phyloP scores from a whole-genome alignment of 2,329 filamentous ascomycete species.

The Clonostachys byssicola region DNA sequence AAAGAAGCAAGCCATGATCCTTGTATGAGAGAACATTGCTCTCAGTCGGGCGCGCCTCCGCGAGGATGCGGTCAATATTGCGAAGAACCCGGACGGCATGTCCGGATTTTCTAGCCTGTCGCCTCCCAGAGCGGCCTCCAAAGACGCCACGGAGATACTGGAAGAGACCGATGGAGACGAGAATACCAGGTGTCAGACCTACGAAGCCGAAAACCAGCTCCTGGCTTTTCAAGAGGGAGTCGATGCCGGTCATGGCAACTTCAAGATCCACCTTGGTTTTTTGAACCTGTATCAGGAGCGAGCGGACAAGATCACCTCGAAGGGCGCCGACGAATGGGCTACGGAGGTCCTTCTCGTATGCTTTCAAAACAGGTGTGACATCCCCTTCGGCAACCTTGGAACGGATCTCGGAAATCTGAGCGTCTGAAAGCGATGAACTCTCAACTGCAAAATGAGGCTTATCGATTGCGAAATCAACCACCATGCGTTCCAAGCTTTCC shows the following conservation, averaged over 20 bases:
- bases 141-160: constrained; percentile 69
- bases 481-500: constrained; percentile 93
- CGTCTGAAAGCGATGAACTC: constrained; percentile 50
- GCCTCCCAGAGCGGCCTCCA: constrained; percentile 65
- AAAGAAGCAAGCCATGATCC: constrained; percentile 85
- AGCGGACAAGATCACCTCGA: constrained; percentile 81
- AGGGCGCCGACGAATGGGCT: constrained; percentile 79
- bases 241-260: constrained; percentile 92
- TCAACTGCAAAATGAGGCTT: constrained; percentile 60
- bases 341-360: constrained; percentile 85
- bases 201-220: constrained; percentile 98
- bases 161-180: constrained; percentile 73
- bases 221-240: constrained; percentile 90
- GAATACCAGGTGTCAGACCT: constrained; percentile 85
- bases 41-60: constrained; percentile 62
- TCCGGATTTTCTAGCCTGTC: constrained; percentile 60
- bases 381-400: constrained; percentile 86
- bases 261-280: constrained; percentile 99
- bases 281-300: constrained; percentile 91
- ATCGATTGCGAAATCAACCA: constrained; percentile 89
- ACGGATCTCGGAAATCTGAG: constrained; percentile 70
- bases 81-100: constrained; percentile 74
- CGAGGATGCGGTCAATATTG: constrained; percentile 81
- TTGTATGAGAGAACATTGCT: constrained; percentile 81
- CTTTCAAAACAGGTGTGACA: constrained; percentile 83